Percentiles rank a stretch among this genome's conserved stretches.
phyloP scores from a whole-genome alignment of 75 land plant genomes.

The Pinus albicaulis region DNA sequence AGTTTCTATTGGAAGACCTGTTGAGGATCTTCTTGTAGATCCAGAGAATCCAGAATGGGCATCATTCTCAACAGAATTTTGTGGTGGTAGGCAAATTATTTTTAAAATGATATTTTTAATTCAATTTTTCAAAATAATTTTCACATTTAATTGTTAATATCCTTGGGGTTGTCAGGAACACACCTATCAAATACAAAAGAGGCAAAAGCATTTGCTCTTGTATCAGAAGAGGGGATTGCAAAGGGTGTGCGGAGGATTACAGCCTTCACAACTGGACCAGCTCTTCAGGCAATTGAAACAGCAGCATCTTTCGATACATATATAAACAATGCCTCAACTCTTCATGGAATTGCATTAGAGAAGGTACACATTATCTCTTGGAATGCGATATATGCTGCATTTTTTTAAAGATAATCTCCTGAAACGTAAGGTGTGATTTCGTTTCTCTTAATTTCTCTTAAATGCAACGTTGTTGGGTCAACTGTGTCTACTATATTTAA shows the following conservation, averaged over 20 bases:
- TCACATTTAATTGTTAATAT: not conserved
- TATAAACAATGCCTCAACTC: conserved; percentile 58
- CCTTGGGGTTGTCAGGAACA: conserved; percentile 51
- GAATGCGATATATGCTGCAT: not conserved
- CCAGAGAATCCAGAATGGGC: conserved; percentile 88
- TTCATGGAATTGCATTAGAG: conserved; percentile 55
- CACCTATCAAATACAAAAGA: conserved; percentile 91
- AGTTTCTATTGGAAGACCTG: conserved; percentile 76
- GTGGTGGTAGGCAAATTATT: conserved; percentile 69
- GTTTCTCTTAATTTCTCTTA: not conserved
- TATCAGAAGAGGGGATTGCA: conserved; percentile 98
- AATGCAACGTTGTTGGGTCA: not conserved
- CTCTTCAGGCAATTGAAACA: conserved; percentile 63
- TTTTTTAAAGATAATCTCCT: not conserved
- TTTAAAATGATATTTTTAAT: not conserved
- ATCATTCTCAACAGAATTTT: conserved; percentile 79
- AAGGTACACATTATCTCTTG: conserved; percentile 45
- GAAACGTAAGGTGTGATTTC: not conserved
- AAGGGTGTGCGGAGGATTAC: conserved; percentile 88
- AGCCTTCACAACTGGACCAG: conserved; percentile 75
- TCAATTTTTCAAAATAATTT: not conserved
- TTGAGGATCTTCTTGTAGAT: conserved; percentile 80
- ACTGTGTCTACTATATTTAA: too few species aligned
- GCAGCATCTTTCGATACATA: conserved; percentile 53
- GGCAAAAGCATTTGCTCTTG: conserved; percentile 88